A percentile compares a stretch with the other conserved stretches of the same genome.
Conservation (phyloP, 179 eudicot species). For the Corrigiola litoralis region DNA sequence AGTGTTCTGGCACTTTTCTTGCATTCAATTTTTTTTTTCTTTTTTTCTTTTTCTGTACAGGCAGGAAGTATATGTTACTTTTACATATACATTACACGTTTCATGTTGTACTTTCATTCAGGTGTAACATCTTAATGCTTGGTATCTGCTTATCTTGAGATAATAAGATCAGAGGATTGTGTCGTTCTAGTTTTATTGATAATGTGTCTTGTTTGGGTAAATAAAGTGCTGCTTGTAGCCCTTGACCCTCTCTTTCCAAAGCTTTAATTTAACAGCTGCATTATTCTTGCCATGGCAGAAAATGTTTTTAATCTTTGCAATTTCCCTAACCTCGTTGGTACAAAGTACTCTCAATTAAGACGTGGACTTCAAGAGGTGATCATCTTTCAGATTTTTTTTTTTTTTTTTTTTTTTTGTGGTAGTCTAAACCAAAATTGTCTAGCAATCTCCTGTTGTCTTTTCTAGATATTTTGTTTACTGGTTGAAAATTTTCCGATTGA, state of each 20-base stretch:
- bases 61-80: neutral
- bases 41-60: neutral
- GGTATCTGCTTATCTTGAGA: neutral
- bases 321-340: conserved; percentile 66
- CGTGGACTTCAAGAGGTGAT: conserved; percentile 79
- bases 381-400: neutral
- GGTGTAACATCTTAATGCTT: neutral
- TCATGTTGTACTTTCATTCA: neutral
- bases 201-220: neutral
- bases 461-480: neutral
- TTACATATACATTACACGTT: neutral
- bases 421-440: neutral
- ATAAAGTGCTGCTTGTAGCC: neutral
- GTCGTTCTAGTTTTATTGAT: neutral
- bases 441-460: neutral
- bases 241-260: neutral
- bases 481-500: neutral
- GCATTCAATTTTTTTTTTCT: neutral
- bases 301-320: conserved; percentile 79
- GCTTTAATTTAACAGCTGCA: neutral
- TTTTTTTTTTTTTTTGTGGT: too few species aligned
- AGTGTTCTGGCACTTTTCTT: neutral
- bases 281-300: conserved; percentile 47
- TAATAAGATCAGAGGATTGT: neutral
- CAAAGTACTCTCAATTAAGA: conserved; percentile 62